Base-by-base conservation (phyloP, 352 stramenopile genomes). In the Phytopythium cucurbitacearum region DNA sequence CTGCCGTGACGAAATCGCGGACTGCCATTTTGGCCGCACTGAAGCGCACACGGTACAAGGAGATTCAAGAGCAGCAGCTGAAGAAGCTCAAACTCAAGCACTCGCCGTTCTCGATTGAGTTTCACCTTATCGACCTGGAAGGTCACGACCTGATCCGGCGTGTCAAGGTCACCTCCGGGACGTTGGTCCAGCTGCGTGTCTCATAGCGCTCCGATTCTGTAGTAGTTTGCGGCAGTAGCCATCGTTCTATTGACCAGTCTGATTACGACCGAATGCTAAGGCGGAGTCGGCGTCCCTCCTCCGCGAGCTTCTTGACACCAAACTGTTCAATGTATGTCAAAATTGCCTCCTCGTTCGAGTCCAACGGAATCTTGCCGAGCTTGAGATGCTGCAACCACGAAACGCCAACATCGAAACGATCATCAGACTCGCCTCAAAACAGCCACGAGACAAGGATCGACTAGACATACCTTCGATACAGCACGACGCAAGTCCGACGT, bases 61-160 rank as follows among this genome's bases (percentile, higher is more conserved):
- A 87, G 42, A 56, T 71, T n/a, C 60, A 69, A 7, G 75, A 87
- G 52, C 60, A 71, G 41, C 75, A 87, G 63, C 62, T 89, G 48
- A 76, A 83, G 58, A 83, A 87, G 54, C 47, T 57, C 48, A 87
- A 80, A 46, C 59, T 80, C n/a, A 73, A 68, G 44, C 62, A 82
- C 60, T 83, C 78, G 12, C 40, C n/a, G 13, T 79, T 89, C 48
- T 53, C 67, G 11, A 44, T 82, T 28, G 71, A 84, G 35, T 89
- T 77, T 51, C 75, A 89, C 59, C 55, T 87, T 4, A 52, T 71
- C 0, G 78, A 87, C 50, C 84, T 89, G 71, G 78, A 89, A 53
- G 78, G 78, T 12, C 65, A 60, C 43, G 61, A 70, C 3, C 56
- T 89, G 36, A 59, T 89, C 36, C 66, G 62, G 3, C 66, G 75